Evolutionary conservation across 345 rosid genomes (phyloP).

Genomic region (Schrenkiella parvula): DNA sequence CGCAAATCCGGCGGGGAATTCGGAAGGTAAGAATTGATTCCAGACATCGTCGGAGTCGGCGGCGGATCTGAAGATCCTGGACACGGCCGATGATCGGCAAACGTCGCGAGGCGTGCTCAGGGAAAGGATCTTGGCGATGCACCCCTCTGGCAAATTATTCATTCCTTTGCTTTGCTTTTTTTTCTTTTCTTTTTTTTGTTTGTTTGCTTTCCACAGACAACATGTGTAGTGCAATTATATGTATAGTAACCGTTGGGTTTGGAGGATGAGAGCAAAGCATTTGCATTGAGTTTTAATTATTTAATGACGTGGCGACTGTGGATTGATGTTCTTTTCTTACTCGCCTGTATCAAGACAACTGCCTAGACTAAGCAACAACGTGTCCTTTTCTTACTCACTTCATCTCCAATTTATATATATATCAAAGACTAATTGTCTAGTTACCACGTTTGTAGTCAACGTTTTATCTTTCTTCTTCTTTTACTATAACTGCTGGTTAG

Average conservation of each 20-base stretch:
- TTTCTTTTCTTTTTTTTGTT: no score
- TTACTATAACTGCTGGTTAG: no score
- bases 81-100: slow-evolving; percentile 47
- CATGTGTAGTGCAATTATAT: background rate
- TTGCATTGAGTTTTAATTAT: no score
- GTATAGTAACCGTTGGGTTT: background rate
- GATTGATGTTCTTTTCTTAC: no score
- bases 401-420: background rate
- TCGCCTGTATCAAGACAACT: no score
- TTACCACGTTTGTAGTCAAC: background rate
- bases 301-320: no score
- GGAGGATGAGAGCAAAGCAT: background rate
- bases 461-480: no score
- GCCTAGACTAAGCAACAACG: no score
- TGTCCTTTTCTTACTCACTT: slow-evolving; percentile 5
- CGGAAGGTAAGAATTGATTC: slow-evolving; percentile 55
- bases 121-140: slow-evolving; percentile 52
- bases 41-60: slow-evolving; percentile 56
- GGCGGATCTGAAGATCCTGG: slow-evolving; percentile 51
- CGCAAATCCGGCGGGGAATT: slow-evolving; percentile 33
- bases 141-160: slow-evolving; percentile 48
- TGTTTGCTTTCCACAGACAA: no score
- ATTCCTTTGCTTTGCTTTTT: background rate
- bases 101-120: slow-evolving; percentile 59
- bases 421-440: background rate